Percentiles rank a stretch among this genome's conserved stretches.
These are phyloP conservation scores for Phyllostachys edulis DNA, from an alignment of 176 grass and related monocot species.

Conservation along the genomic window DNA sequence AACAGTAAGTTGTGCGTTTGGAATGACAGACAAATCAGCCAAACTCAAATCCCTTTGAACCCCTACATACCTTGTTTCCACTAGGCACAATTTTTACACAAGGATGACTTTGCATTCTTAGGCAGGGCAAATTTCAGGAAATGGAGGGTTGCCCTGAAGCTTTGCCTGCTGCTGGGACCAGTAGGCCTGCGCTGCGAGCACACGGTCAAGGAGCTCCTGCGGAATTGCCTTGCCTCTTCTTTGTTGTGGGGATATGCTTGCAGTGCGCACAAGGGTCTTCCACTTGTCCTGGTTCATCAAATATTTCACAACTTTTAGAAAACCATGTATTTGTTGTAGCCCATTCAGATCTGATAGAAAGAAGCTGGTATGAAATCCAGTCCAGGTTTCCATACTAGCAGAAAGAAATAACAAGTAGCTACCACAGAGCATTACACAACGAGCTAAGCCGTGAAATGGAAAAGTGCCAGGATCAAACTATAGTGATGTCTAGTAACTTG, in stretches of 20 bases:
- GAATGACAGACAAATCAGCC: background rate
- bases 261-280: slow-evolving; percentile 88
- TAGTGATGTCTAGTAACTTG: background rate
- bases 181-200: slow-evolving; percentile 63
- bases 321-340: background rate
- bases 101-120: background rate
- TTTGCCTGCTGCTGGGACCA: slow-evolving; percentile 65
- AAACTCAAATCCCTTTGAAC: background rate
- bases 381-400: background rate
- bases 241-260: slow-evolving; percentile 70
- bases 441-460: background rate
- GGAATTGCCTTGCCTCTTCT: slow-evolving; percentile 70
- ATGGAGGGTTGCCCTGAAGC: slow-evolving; percentile 36
- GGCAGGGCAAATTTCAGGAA: slow-evolving; percentile 33
- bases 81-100: slow-evolving; percentile 2
- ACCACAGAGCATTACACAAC: background rate
- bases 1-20: background rate
- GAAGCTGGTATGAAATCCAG: background rate
- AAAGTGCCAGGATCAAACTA: background rate
- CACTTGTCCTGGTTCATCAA: slow-evolving; percentile 67
- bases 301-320: background rate
- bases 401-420: background rate
- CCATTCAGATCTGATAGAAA: background rate
- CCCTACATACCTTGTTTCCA: background rate
- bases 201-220: slow-evolving; percentile 71